A percentile compares a stretch with the other conserved stretches of the same genome.
Evolutionary conservation across 1,284 basidiomycete genomes (phyloP).

Genomic region (Anthracocystis walkeri): DNA sequence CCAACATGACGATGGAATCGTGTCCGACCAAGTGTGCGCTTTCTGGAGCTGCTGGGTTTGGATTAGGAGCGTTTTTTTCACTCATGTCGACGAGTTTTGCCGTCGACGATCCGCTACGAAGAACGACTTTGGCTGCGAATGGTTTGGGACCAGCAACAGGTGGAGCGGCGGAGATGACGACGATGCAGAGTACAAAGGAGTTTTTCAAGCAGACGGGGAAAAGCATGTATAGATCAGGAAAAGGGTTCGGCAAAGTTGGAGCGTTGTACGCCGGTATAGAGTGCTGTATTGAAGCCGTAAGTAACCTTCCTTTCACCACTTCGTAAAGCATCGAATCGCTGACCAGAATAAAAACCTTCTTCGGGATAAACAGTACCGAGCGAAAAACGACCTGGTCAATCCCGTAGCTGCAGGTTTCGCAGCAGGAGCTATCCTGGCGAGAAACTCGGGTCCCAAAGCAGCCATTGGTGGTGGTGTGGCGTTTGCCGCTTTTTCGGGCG

Average conservation of each 20-base stretch:
- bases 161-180: slow-evolving; percentile 37
- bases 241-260: slow-evolving; percentile 94
- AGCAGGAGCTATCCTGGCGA: slow-evolving; percentile 64
- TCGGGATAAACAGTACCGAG: slow-evolving; percentile 64
- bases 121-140: slow-evolving; percentile 54
- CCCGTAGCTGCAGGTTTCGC: slow-evolving; percentile 63
- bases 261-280: slow-evolving; percentile 92
- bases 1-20: slow-evolving; percentile 80
- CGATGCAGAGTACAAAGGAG: slow-evolving; percentile 80
- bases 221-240: slow-evolving; percentile 89
- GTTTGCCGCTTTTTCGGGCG: slow-evolving; percentile 67
- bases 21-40: slow-evolving; percentile 84
- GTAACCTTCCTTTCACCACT: slow-evolving; percentile 67
- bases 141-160: slow-evolving; percentile 16
- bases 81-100: slow-evolving; percentile 95
- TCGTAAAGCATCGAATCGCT: background rate
- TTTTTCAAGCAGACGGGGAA: slow-evolving; percentile 95
- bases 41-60: slow-evolving; percentile 83
- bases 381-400: slow-evolving; percentile 67
- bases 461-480: slow-evolving; percentile 64
- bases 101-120: slow-evolving; percentile 83
- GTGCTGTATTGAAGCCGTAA: slow-evolving; percentile 92
- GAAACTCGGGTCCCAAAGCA: slow-evolving; percentile 64
- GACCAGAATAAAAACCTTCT: no score
- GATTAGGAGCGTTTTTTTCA: slow-evolving; percentile 92